Base-by-base conservation (phyloP, 176 grass and related monocot species). In the Oryza officinalis region DNA sequence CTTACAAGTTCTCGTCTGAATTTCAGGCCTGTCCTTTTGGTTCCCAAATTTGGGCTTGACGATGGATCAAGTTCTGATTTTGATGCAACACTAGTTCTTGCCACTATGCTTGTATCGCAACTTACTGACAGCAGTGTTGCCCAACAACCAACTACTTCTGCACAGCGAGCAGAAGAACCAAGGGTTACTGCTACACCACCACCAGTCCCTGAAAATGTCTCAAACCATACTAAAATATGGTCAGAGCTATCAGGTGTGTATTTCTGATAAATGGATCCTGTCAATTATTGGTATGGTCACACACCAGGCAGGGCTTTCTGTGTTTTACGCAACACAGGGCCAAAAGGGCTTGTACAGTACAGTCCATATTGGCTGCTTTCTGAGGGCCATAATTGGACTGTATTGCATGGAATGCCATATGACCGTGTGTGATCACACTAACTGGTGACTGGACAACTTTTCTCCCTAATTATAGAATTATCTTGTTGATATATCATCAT, bases 171-270 rank as follows among this genome's bases (percentile, higher is more conserved):
- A 37, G 89, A 87, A 84, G 63, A 73, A 82, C 82, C 87, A 77
- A 90, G 73, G 71, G 82, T 78, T 90, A 66, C 84, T 81, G 80
- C 86, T 87, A 77, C 80, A 54, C 85, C 83, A 64, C 75, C 88
- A 72, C 28, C 60, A 80, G 54, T 61, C 77, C 86, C 86, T 50
- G 87, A 86, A 65, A 87, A 94, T 91, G 68, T 89, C 80, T 92
- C 93, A 33, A 87, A 91, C 63, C 87, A 94, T 75, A 94, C 96
- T 60, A 94, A 95, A 88, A 93, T 99, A 76, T 99, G 96, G 96
- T 96, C 91, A 3, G 96, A 99, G 46, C 91, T 99, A 81, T 92
- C 91, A 91, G 87, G 96, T 99, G 31, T 43, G 44, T 83, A 86
- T 88, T 86, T 86, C 69, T 83, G 31, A 27, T 43, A 67, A 89